Evolutionary conservation across 2,329 filamentous ascomycete species (phyloP).

Genomic region (Didymella glomerata): DNA sequence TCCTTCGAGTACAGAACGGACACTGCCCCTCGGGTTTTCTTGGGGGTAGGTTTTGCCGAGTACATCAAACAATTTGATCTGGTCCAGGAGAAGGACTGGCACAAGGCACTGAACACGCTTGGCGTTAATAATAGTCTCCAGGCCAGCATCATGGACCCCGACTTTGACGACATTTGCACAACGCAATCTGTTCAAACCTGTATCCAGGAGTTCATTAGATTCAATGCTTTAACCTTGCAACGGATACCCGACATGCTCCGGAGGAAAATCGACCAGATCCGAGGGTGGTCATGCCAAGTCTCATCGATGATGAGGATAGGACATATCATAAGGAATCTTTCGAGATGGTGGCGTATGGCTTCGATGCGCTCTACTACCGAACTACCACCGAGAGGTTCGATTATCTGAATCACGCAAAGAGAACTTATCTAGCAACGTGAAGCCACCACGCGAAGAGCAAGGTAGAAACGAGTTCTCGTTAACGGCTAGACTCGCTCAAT

Average conservation of each 20-base stretch:
- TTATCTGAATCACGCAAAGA: too few species aligned
- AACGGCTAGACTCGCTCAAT: too few species aligned
- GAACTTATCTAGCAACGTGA: too few species aligned
- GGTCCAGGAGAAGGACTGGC: too few species aligned
- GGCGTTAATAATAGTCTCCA: background rate
- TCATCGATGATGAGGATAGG: background rate
- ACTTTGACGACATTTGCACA: background rate
- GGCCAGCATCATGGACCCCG: background rate
- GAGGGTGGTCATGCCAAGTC: background rate
- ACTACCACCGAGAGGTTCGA: background rate
- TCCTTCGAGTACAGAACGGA: background rate
- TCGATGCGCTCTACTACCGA: background rate
- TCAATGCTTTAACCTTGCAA: background rate
- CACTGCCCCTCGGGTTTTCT: too few species aligned
- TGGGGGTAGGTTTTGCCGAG: too few species aligned
- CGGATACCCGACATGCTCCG: background rate
- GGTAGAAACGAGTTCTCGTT: too few species aligned
- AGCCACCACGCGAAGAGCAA: too few species aligned
- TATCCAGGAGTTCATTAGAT: background rate
- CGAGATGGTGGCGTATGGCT: background rate
- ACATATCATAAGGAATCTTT: background rate
- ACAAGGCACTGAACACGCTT: background rate
- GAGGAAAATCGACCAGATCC: background rate
- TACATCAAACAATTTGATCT: too few species aligned
- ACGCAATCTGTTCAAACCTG: background rate